phyloP scores from a whole-genome alignment of 441 rosid genomes.

The Hypseocharis bilobata region DNA sequence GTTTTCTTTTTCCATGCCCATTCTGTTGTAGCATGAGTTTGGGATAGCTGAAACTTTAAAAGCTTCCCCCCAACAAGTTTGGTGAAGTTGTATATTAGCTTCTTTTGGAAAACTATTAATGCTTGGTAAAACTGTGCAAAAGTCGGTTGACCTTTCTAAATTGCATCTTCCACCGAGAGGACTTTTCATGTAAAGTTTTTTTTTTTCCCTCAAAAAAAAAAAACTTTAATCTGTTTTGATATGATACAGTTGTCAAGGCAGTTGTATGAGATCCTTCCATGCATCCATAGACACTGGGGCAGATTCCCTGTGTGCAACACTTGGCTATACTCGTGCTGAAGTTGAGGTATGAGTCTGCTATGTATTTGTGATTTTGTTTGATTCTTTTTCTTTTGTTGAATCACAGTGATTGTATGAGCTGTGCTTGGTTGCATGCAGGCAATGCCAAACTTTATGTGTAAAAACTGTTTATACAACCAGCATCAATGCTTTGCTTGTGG shows the following conservation, averaged over 20 bases:
- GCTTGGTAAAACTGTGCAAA: background rate
- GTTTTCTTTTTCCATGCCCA: background rate
- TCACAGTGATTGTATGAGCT: constrained; percentile 2
- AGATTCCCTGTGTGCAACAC: constrained; percentile 57
- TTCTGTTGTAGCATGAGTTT: background rate
- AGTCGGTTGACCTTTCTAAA: too few relatives aligned
- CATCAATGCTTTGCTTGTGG: constrained; percentile 87
- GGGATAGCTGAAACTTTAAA: background rate
- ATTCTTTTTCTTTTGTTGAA: constrained; percentile 9
- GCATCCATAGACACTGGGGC: constrained; percentile 48
- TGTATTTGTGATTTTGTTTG: constrained; percentile 14
- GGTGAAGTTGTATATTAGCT: background rate
- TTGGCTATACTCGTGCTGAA: constrained; percentile 49
- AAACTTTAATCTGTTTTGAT: background rate
- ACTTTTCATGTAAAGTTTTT: background rate
- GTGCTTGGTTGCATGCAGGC: constrained; percentile 34
- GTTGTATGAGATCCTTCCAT: constrained; percentile 87
- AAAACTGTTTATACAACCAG: constrained; percentile 61
- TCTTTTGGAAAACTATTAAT: background rate
- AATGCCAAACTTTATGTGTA: constrained; percentile 46
- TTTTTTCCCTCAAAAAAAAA: too few relatives aligned
- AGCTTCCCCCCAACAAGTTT: background rate
- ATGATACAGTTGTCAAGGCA: constrained; percentile 75
- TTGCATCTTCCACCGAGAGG: too few relatives aligned
- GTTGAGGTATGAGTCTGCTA: constrained; percentile 44